Conservation (phyloP, 306 rosid genomes). For the Alnus rubra region DNA sequence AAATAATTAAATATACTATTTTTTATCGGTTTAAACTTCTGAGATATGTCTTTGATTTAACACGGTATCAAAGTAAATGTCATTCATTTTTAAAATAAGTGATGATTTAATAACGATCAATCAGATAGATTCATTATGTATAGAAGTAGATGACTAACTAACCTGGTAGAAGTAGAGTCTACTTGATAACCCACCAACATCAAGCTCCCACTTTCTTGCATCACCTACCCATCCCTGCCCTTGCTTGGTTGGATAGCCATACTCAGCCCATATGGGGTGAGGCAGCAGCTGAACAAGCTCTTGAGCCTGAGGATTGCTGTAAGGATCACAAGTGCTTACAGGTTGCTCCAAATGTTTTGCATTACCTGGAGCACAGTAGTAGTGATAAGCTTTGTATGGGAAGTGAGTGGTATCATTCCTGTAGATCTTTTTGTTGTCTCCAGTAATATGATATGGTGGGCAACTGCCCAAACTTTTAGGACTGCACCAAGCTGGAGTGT, state of each 20-base stretch:
- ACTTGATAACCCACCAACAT: constrained; percentile 70
- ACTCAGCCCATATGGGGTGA: constrained; percentile 74
- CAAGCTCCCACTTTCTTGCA: constrained; percentile 79
- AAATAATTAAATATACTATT: no score
- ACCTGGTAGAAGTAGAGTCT: constrained; percentile 78
- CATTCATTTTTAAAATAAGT: no score
- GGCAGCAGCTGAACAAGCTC: constrained; percentile 80
- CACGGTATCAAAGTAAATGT: no score
- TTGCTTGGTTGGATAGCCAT: constrained; percentile 67
- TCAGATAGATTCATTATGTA: neutral
- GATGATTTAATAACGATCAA: neutral
- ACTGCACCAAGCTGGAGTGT: constrained; percentile 60
- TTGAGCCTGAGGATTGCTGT: constrained; percentile 86
- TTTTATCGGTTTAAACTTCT: no score
- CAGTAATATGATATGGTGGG: constrained; percentile 78
- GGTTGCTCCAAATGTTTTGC: constrained; percentile 59
- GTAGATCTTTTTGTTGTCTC: constrained; percentile 52
- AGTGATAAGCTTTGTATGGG: constrained; percentile 74
- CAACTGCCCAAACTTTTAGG: constrained; percentile 46
- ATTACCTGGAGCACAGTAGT: constrained; percentile 78
- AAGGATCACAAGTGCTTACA: constrained; percentile 67
- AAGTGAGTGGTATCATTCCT: constrained; percentile 71
- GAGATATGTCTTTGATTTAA: no score
- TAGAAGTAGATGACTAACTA: neutral
- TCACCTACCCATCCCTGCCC: constrained; percentile 84